These are phyloP conservation scores for Sclerotinia trifoliorum DNA, from an alignment of 2,329 filamentous ascomycete genomes.

Conservation along the genomic window DNA sequence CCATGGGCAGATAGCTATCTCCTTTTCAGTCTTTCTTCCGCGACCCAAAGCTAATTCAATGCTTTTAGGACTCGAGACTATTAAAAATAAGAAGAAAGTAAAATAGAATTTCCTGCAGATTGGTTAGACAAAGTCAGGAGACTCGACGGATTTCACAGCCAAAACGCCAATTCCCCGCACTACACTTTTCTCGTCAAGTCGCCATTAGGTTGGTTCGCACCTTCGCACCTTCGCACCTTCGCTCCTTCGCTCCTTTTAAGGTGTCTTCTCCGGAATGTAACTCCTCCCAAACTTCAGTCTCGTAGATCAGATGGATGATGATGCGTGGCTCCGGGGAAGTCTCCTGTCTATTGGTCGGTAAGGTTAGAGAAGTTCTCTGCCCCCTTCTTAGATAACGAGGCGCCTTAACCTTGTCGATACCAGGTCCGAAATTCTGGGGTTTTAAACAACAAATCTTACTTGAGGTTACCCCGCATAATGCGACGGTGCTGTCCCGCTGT, in stretches of 20 bases:
- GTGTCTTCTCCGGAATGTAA: not conserved
- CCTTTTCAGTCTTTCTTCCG: not conserved
- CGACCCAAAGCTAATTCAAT: not conserved
- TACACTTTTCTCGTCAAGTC: not conserved
- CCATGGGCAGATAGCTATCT: not conserved
- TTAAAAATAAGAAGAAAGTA: not conserved
- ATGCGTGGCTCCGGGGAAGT: not conserved
- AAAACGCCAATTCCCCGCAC: not conserved
- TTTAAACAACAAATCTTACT: not conserved
- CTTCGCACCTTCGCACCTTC: too few relatives aligned
- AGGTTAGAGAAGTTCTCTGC: not conserved
- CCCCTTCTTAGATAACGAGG: not conserved
- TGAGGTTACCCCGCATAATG: too few relatives aligned
- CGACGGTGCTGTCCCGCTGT: not conserved
- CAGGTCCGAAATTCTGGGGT: not conserved
- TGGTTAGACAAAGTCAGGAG: not conserved
- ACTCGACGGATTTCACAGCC: not conserved
- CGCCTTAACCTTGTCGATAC: not conserved
- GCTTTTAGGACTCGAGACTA: not conserved
- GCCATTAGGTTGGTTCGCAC: too few relatives aligned
- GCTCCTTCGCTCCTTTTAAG: not conserved
- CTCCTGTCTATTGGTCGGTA: not conserved
- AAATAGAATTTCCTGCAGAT: too few relatives aligned
- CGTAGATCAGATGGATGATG: slow-evolving; percentile 1
- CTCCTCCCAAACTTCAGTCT: not conserved